A percentile compares a stretch with the other conserved stretches of the same genome.
Conservation (phyloP, 2,329 filamentous ascomycete genomes). For the Phaeosphaeria sp. region DNA sequence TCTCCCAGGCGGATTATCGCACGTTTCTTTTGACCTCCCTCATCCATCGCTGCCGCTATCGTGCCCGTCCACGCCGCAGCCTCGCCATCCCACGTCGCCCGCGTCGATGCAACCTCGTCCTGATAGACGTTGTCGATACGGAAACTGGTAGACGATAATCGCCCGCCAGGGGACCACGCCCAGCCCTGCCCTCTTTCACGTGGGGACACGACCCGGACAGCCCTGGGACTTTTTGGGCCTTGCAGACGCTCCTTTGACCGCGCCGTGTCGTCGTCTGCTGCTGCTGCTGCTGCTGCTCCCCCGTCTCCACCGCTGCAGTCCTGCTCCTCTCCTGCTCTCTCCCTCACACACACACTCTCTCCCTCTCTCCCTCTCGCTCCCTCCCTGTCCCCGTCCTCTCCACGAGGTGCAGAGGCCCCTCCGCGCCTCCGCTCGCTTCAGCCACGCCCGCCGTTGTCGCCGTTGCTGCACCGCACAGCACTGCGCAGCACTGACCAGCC, state of each 20-base stretch:
- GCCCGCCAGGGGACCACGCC: background rate
- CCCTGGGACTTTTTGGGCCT: background rate
- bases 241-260: background rate
- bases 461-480: constrained; percentile 1
- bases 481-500: constrained; percentile 1
- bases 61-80: constrained; percentile 8
- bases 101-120: constrained; percentile 28
- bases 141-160: background rate
- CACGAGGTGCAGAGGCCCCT: background rate
- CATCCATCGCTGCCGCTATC: constrained; percentile 17
- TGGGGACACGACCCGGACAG: constrained; percentile 33
- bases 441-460: background rate
- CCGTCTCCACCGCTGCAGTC: no score
- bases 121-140: constrained; percentile 19
- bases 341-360: constrained; percentile 8
- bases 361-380: background rate
- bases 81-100: constrained; percentile 27
- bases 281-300: no score
- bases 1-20: constrained; percentile 25
- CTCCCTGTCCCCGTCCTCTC: background rate
- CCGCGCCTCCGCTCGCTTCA: background rate
- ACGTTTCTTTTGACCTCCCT: constrained; percentile 31
- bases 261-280: background rate
- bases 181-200: constrained; percentile 26
- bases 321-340: no score